Percentiles rank a stretch among this genome's conserved stretches.
phyloP scores from a whole-genome alignment of 495 filamentous ascomycete species.

The Aspergillus affinis region DNA sequence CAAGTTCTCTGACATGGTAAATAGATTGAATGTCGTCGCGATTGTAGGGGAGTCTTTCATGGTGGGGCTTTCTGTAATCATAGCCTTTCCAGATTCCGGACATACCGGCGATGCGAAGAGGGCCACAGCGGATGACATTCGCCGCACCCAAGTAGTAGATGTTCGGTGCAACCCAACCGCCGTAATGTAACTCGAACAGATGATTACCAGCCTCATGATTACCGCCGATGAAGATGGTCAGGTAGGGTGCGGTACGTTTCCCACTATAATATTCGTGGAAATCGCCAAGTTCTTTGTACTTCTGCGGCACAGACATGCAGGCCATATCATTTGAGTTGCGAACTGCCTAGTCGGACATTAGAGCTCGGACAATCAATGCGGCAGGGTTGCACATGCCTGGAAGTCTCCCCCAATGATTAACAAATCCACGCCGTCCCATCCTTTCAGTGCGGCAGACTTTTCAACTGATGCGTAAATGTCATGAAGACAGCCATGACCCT shows the following conservation, averaged over 20 bases:
- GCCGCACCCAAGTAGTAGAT: conserved; percentile 96
- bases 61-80: conserved; percentile 77
- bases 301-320: conserved; percentile 79
- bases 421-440: conserved; percentile 76
- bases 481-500: conserved; percentile 90
- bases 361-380: not conserved
- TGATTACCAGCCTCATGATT: conserved; percentile 93
- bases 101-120: conserved; percentile 83
- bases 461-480: conserved; percentile 81
- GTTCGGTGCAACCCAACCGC: conserved; percentile 94
- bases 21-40: conserved; percentile 68
- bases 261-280: conserved; percentile 94
- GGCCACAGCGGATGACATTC: conserved; percentile 78
- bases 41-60: conserved; percentile 85
- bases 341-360: conserved; percentile 58
- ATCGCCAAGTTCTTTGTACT: conserved; percentile 81
- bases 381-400: conserved; percentile 52
- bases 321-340: conserved; percentile 85
- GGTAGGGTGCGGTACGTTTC: conserved; percentile 68
- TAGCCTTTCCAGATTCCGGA: conserved; percentile 91
- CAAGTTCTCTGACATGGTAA: conserved; percentile 89
- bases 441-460: conserved; percentile 57
- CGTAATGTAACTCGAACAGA: conserved; percentile 88
- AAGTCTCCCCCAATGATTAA: conserved; percentile 92
- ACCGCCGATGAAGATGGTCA: conserved; percentile 89